Conservation (phyloP, 2,329 filamentous ascomycete genomes). For the Hypoxylon rubiginosum region DNA sequence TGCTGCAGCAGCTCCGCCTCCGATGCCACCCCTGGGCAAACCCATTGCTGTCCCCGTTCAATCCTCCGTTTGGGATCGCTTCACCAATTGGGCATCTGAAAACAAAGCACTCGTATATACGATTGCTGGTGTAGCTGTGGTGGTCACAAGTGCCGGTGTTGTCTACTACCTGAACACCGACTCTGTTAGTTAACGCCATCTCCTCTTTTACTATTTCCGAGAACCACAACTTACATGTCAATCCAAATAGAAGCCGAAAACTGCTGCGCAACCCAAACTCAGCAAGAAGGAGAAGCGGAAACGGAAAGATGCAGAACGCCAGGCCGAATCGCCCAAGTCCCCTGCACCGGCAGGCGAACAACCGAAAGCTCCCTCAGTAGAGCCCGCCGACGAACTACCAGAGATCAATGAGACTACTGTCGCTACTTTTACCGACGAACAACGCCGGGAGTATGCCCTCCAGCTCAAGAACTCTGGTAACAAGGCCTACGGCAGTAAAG, state of each 20-base stretch:
- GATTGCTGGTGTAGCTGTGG: constrained; percentile 92
- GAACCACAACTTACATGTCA: constrained; percentile 26
- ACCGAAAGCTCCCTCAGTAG: constrained; percentile 65
- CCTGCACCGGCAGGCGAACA: constrained; percentile 54
- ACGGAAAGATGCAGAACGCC: constrained; percentile 82
- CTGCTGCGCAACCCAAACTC: constrained; percentile 73
- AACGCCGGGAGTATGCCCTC: constrained; percentile 87
- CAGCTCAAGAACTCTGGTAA: constrained; percentile 97
- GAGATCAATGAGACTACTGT: constrained; percentile 73
- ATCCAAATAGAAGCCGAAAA: constrained; percentile 58
- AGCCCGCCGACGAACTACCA: constrained; percentile 76
- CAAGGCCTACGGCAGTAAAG: constrained; percentile 94
- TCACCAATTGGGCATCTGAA: constrained; percentile 92
- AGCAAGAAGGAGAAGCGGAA: constrained; percentile 92
- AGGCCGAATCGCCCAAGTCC: constrained; percentile 62
- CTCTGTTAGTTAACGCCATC: constrained; percentile 60
- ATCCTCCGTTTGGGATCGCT: constrained; percentile 84
- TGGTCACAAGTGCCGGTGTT: constrained; percentile 90
- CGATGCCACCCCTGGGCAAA: constrained; percentile 62
- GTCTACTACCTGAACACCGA: constrained; percentile 87
- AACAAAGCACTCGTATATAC: constrained; percentile 97
- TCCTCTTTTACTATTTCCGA: constrained; percentile 15
- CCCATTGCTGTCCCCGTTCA: constrained; percentile 63
- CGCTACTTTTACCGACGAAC: constrained; percentile 66
- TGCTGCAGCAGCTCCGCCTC: constrained; percentile 60